Evolutionary conservation across 2,329 filamentous ascomycete genomes (phyloP).

Genomic region (Xylaria hypoxylon): DNA sequence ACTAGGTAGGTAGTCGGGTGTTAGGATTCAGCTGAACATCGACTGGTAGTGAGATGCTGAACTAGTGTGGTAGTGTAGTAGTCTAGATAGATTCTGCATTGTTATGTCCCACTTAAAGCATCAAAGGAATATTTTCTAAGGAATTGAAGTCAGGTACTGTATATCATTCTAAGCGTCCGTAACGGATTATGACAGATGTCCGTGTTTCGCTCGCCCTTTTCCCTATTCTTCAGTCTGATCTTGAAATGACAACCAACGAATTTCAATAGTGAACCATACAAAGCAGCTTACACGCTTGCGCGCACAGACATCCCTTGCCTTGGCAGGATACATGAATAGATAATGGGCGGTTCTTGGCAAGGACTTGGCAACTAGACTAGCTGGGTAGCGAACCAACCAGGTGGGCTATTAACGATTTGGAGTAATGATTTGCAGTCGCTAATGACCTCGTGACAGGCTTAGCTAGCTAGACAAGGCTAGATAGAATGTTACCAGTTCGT

Average conservation of each 20-base stretch:
- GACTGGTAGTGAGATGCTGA: background rate
- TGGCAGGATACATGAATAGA: background rate
- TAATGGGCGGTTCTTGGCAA: background rate
- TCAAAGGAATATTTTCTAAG: too few relatives aligned
- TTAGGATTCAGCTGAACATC: background rate
- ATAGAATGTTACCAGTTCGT: slow-evolving; percentile 20
- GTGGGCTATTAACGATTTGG: background rate
- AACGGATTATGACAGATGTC: background rate
- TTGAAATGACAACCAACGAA: background rate
- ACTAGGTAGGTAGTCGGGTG: background rate
- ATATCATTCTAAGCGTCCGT: background rate
- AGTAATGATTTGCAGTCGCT: slow-evolving; percentile 16
- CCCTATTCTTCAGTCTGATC: background rate
- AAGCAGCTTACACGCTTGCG: too few relatives aligned
- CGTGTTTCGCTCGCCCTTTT: background rate
- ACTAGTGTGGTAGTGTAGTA: too few relatives aligned
- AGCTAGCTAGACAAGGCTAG: too few relatives aligned
- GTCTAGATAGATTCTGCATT: too few relatives aligned
- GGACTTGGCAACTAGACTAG: background rate
- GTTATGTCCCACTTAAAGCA: too few relatives aligned
- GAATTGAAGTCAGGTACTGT: too few relatives aligned
- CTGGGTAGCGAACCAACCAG: background rate
- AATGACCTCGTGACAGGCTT: slow-evolving; percentile 21
- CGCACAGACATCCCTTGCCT: slow-evolving; percentile 11
- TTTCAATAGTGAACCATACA: too few relatives aligned